These are phyloP conservation scores for Podospora pseudopauciseta DNA, from an alignment of 495 filamentous ascomycete species.

Conservation along the genomic window DNA sequence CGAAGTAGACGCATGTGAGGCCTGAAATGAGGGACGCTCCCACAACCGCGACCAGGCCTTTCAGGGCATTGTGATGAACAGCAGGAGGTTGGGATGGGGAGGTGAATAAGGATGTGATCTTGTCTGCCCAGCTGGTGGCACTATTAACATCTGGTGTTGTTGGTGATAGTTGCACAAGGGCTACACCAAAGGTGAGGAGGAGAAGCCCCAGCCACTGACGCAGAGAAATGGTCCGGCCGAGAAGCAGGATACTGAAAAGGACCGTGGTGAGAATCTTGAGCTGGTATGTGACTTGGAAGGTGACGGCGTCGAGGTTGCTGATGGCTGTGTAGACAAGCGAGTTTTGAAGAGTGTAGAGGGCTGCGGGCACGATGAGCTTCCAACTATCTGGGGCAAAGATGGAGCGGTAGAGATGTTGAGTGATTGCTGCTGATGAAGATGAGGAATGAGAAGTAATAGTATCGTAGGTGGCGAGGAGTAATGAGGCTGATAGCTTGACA, in stretches of 20 bases:
- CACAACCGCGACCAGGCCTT: conserved; percentile 60
- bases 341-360: conserved; percentile 67
- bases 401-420: conserved; percentile 51
- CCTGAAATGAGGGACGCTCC: conserved; percentile 61
- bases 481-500: conserved; percentile 61
- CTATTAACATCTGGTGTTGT: conserved; percentile 26
- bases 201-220: conserved; percentile 63
- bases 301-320: conserved; percentile 65
- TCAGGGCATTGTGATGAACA: conserved; percentile 36
- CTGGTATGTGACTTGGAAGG: conserved; percentile 70
- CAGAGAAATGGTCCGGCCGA: conserved; percentile 51
- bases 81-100: background rate
- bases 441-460: conserved; percentile 53
- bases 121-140: conserved; percentile 45
- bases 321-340: conserved; percentile 68
- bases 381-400: conserved; percentile 69
- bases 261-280: conserved; percentile 68
- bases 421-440: conserved; percentile 54
- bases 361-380: conserved; percentile 68
- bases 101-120: conserved; percentile 41
- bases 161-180: conserved; percentile 54
- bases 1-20: conserved; percentile 64
- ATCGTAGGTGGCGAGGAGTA: conserved; percentile 45
- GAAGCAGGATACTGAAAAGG: conserved; percentile 59
- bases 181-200: conserved; percentile 60